Base-by-base conservation (phyloP, 2,329 filamentous ascomycete species). In the Cytospora chrysosperma region DNA sequence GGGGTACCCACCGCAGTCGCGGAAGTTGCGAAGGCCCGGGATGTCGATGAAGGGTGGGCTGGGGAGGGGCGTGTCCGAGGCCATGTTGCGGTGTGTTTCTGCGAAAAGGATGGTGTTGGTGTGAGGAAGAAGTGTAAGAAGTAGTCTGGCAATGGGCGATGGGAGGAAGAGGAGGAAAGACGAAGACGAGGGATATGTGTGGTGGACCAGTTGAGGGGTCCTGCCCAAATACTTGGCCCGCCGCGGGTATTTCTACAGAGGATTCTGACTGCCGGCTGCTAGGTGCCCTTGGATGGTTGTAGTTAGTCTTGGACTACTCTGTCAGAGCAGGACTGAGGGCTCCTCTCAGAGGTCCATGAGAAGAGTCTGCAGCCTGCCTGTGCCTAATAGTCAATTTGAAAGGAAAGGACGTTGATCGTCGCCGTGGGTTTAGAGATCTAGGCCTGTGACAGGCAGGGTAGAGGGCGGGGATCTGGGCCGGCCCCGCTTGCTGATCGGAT, bases 1-100 rank as follows among this genome's bases (percentile, higher is more conserved):
- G 12, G 81, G 76, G 67, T 87, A 85, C 52, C 86, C 86, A 67
- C 87, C 88, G 28, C 89, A 76, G 71, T 90, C 88, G 61, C 89
- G 83, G 72, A 92, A 87, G 75, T 92, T 92, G 66, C 79, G 79
- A 40, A 91, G 79, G 24, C 88, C 88, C 2, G 80, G 75, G 37
- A 89, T 76, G 59, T 71, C 62, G 63, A 81, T 69, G 69, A 85
- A 86, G 12, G 83, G 82, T 19, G 81, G 80, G 4, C 70, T 73
- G 28, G 75, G 75, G 17, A 73, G 70, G 49, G 68, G 21, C 3
- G 34, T 43, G n/a, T 51, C 30, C 9, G 52, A 24, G 37, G 56
- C 61, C 27, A 53, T 55, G 19, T 3, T 40, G 2, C n/a, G 37
- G 15, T 19, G 17, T 3, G 32, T 40, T 19, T 40, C 17, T 34